Base-by-base conservation (phyloP, 139 green algal species). In the Trebouxia sp. region DNA sequence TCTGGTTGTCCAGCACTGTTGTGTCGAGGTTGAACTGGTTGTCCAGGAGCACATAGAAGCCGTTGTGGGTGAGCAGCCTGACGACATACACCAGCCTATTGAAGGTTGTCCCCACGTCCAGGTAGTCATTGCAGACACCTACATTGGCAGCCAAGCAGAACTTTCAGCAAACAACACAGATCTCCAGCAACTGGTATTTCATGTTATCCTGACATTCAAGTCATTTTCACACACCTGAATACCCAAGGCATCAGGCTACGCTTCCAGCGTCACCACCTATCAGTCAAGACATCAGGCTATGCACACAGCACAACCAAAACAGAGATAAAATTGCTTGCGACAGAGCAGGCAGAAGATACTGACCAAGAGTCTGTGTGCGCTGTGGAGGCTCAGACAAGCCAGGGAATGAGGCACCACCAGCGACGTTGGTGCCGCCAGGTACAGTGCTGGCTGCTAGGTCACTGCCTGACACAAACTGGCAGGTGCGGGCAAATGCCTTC, bases 11-110 rank as follows among this genome's bases (percentile, higher is more conserved):
- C n/a, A 77, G 69, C 69, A 77, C 74, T 24, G 53, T 84, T 41
- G 41, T 80, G 56, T 84, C 80, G 56, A 76, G 35, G 72, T 84
- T 80, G 62, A 83, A 76, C 51, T 88, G 82, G 69, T 90, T 83
- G 80, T 92, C 88, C 17, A 88, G 58, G n/a, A 89, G 9, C 15
- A 92, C 86, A 78, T 92, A 92, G 48, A 92, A 87, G 32, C 86
- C 86, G 67, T 89, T 91, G 39, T 78, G 56, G 12, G 85, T 82
- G 0, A 90, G 74, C 55, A 86, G 24, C 41, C 87, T 51, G 15
- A 89, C 82, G 53, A 83, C 67, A 80, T 79, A 91, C 43, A 90
- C 50, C 53, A 88, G 86, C 41, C 87, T 80, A 28, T 87, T 76
- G 56, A 89, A 74, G 17, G 83, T 87, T 12, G 65, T 79, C 37